Base-by-base conservation (phyloP, 352 stramenopile species). In the Pythium vanterpoolii region DNA sequence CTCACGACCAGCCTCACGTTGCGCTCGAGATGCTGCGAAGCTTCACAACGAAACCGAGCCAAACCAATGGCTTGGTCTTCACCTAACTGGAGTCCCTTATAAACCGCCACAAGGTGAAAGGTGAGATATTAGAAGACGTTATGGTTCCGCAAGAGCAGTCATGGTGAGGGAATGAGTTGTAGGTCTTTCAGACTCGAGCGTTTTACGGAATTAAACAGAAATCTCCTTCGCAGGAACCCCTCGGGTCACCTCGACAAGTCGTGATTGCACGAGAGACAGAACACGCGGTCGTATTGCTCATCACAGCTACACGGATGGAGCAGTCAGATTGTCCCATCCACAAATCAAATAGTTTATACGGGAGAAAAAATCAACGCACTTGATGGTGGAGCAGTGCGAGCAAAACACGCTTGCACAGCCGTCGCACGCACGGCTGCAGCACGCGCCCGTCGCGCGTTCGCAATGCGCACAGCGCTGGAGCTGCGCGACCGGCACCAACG, bases 371-470 rank as follows among this genome's bases (percentile, higher is more conserved):
- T n/a, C 27, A 9, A 79, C 74, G 54, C 64, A 93, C 74, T 91
- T 89, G 61, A 93, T 77, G 21, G 83, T 93, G 58, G 83, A 89
- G 76, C 83, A 93, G n/a, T 83, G 66, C 34, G 75, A 83, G 69
- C 83, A 93, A 51, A 93, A 93, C 21, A 66, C 54, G 19, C 56
- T 57, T 45, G 57, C 52, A 65, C 83, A 93, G 42, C 62, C 58
- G 31, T 79, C 69, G 57, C 83, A 93, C 39, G 88, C 77, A 38
- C 70, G 75, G 1, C 54, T 39, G 58, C 81, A 93, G 74, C 83
- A 91, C 40, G 62, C 44, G 10, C 78, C 81, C 51, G 89, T 86
- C 9, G 27, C 36, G 4, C 68, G 68, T 48, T 93, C 83, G 43
- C 83, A 93, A 59, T 93, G 82, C 39, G 72, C 53, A 65, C 83